Conservation (phyloP, 106 monocot genomes). For the Gastrodia elata region DNA sequence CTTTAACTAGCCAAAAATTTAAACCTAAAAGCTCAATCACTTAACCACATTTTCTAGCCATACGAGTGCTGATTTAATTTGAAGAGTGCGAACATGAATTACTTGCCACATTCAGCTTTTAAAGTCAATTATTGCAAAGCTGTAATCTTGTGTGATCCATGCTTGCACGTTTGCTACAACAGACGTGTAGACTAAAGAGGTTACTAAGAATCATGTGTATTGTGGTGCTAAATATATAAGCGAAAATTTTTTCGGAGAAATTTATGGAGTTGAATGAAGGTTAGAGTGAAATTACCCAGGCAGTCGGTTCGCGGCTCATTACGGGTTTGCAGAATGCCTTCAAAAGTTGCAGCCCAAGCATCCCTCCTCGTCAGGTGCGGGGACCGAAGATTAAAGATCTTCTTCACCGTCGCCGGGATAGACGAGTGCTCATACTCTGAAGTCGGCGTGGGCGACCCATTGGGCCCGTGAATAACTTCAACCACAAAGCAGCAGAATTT, state of each 20-base stretch:
- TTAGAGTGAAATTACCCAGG: slow-evolving; percentile 33
- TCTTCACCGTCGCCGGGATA: slow-evolving; percentile 74
- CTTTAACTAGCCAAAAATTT: neutral
- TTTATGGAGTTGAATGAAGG: neutral
- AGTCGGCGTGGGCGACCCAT: slow-evolving; percentile 48
- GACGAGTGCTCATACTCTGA: slow-evolving; percentile 89
- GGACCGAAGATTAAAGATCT: slow-evolving; percentile 49
- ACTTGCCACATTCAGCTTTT: too few species aligned
- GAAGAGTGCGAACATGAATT: too few species aligned
- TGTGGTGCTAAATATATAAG: neutral
- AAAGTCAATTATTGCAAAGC: too few species aligned
- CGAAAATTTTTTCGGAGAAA: neutral
- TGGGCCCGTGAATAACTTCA: slow-evolving; percentile 73
- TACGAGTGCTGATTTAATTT: too few species aligned
- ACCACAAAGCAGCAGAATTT: neutral
- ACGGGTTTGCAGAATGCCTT: slow-evolving; percentile 42
- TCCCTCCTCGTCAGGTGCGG: slow-evolving; percentile 64
- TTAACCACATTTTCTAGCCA: too few species aligned
- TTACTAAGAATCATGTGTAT: neutral
- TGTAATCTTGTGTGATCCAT: neutral
- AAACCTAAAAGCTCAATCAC: neutral
- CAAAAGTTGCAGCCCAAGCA: slow-evolving; percentile 79
- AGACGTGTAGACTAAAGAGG: neutral
- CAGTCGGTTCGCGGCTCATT: slow-evolving; percentile 78
- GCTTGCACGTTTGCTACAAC: neutral